Evolutionary conservation across 768 basidiomycete species (phyloP), one percentile per base, ranked within the genome.

Genomic region (Xerocomellus chrysenteron): DNA sequence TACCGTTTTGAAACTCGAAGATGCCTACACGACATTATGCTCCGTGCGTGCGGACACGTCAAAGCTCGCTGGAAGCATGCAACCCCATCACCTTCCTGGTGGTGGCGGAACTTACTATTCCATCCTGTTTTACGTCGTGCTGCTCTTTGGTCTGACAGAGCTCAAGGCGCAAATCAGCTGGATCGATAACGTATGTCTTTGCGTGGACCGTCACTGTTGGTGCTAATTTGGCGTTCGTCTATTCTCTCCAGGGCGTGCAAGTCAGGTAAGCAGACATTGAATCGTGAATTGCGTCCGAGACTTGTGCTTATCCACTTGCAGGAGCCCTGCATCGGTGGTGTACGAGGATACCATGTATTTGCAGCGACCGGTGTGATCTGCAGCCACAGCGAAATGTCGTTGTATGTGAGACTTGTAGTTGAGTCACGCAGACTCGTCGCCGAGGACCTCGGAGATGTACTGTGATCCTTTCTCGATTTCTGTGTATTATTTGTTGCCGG

Each of bases 101-200:
- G 59, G 48, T 1, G 58, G 32, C 2, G 52, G 53, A 26, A 56
- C 59, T 21, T 60, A 61, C 4, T 60, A 60, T 43, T 47, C 58
- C 24, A 61, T 60, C 24, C 4, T 61, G 30, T 55, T 60, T n/a
- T 58, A 68, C 26, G 64, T 83, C 13, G 70, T 83, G n/a, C 55
- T 84, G 13, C 66, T 78, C 2, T 81, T 84, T 55, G 82, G 82
- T 1, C 60, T 79, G 35, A 83, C 80, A 14, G 82, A 83, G 50
- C 59, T 82, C 49, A 77, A 77, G 64, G 81, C 81, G 1, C 77
- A 80, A 49, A 74, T 83, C n/a, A 70, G 73, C 9, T 84, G 81
- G 80, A 65, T 66, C 10, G 52, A 60, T 24, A 19, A 75, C 28
- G 79, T 80, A 67, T 16, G 74, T 76, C 55, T 36, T n/a, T 46